These are phyloP conservation scores for Musa acuminata DNA, from an alignment of 176 grass and related monocot genomes.

Conservation along the genomic window DNA sequence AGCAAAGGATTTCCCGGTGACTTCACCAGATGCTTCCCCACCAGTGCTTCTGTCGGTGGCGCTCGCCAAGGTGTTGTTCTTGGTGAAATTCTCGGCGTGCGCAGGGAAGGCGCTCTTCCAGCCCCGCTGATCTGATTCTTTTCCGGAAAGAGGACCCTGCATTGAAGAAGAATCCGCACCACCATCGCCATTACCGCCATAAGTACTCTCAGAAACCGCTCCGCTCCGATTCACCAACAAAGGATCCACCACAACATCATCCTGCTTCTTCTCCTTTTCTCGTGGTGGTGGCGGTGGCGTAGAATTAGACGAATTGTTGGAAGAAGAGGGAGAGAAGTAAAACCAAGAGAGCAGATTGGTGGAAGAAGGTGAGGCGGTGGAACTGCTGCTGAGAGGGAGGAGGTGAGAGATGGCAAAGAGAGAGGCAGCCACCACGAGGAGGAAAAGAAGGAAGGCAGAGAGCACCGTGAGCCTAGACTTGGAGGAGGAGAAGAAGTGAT, in stretches of 20 bases:
- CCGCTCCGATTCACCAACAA: no score
- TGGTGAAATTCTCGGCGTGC: background rate
- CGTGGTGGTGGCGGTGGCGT: background rate
- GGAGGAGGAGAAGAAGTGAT: background rate
- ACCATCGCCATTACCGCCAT: background rate
- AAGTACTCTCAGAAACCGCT: background rate
- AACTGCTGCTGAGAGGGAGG: background rate
- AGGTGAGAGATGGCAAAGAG: constrained; percentile 25
- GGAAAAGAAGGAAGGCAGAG: constrained; percentile 25
- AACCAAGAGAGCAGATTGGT: constrained; percentile 10
- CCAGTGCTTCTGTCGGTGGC: background rate
- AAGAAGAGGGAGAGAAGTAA: background rate
- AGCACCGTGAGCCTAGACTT: constrained; percentile 20
- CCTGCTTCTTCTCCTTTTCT: background rate
- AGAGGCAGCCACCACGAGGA: constrained; percentile 14
- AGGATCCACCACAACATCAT: background rate
- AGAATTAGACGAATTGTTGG: background rate
- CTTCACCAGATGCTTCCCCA: background rate
- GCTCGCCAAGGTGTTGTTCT: background rate
- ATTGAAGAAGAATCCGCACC: background rate
- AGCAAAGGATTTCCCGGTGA: background rate
- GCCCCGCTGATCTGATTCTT: background rate
- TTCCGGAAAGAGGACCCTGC: background rate
- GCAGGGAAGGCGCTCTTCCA: background rate
- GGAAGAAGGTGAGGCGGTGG: constrained; percentile 2